Percentiles rank a stretch among this genome's conserved stretches.
phyloP scores from a whole-genome alignment of 352 stramenopile genomes.

The Detonula confervacea region DNA sequence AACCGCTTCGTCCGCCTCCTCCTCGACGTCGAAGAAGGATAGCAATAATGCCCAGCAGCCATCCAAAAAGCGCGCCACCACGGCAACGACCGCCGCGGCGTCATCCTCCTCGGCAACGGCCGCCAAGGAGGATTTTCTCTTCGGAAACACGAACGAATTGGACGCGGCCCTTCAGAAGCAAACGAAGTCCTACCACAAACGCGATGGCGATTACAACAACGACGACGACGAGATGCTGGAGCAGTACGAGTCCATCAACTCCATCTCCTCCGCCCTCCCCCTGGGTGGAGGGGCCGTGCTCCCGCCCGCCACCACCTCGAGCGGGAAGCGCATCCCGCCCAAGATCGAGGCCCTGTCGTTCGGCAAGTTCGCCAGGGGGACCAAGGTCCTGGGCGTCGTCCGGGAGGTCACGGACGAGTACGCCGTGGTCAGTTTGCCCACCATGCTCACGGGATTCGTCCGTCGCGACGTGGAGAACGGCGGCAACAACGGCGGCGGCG shows the following conservation, averaged over 20 bases:
- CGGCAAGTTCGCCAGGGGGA: conserved; percentile 65
- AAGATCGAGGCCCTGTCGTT: conserved; percentile 76
- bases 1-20: not conserved
- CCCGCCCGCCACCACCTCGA: conserved; percentile 16
- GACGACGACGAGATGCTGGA: not conserved
- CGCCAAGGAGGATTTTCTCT: conserved; percentile 53
- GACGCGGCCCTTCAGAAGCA: conserved; percentile 8
- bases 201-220: not conserved
- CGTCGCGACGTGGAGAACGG: conserved; percentile 71
- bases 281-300: conserved; percentile 77
- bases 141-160: conserved; percentile 36
- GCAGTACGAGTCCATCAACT: not conserved
- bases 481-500: no score
- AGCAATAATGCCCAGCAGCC: not conserved
- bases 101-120: not conserved
- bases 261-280: conserved; percentile 54
- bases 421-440: conserved; percentile 90
- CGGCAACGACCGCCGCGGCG: no score
- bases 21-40: not conserved
- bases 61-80: conserved; percentile 13
- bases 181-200: not conserved
- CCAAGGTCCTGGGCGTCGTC: conserved; percentile 89
- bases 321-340: conserved; percentile 28
- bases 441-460: conserved; percentile 93
- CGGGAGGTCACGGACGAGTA: conserved; percentile 89